Conservation (phyloP, 1,139 yeast genomes). For the Yamadazyma siamensis region DNA sequence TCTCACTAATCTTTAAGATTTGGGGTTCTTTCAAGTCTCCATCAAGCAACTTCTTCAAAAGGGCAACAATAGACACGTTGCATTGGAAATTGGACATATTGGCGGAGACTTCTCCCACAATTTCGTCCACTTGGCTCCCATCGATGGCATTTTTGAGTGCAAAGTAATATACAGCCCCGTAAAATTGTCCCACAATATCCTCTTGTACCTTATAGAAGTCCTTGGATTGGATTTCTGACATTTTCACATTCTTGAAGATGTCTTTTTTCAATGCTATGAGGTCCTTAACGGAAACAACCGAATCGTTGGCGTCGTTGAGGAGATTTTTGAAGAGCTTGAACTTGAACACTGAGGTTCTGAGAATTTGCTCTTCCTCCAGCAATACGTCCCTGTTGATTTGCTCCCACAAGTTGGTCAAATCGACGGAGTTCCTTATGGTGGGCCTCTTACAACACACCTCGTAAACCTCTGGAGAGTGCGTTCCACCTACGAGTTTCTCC, state of each 20-base stretch:
- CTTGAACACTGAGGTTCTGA: constrained; percentile 27
- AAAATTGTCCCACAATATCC: constrained; percentile 33
- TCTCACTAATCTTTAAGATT: constrained; percentile 20
- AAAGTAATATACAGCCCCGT: constrained; percentile 15
- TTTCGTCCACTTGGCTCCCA: constrained; percentile 2
- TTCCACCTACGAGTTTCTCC: constrained; percentile 1
- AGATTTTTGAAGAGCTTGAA: constrained; percentile 32
- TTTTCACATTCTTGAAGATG: constrained; percentile 22
- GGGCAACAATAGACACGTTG: constrained; percentile 22
- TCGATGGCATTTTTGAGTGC: constrained; percentile 2
- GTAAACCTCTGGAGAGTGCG: constrained; percentile 7
- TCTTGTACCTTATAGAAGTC: constrained; percentile 46
- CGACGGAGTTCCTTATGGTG: background rate
- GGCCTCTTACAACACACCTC: constrained; percentile 7
- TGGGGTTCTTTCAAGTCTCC: constrained; percentile 2
- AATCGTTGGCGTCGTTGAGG: constrained; percentile 3
- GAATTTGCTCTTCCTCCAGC: constrained; percentile 24
- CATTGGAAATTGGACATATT: constrained; percentile 24
- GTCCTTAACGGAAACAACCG: constrained; percentile 4
- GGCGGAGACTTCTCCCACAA: constrained; percentile 15
- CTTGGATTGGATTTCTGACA: constrained; percentile 14
- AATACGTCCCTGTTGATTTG: constrained; percentile 20
- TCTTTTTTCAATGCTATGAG: constrained; percentile 16
- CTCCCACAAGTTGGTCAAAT: constrained; percentile 16
- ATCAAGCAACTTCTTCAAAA: constrained; percentile 12